A percentile compares a stretch with the other conserved stretches of the same genome.
Evolutionary conservation across 176 grass and related monocot genomes (phyloP).

Genomic region (Chrysopogon serrulatus): DNA sequence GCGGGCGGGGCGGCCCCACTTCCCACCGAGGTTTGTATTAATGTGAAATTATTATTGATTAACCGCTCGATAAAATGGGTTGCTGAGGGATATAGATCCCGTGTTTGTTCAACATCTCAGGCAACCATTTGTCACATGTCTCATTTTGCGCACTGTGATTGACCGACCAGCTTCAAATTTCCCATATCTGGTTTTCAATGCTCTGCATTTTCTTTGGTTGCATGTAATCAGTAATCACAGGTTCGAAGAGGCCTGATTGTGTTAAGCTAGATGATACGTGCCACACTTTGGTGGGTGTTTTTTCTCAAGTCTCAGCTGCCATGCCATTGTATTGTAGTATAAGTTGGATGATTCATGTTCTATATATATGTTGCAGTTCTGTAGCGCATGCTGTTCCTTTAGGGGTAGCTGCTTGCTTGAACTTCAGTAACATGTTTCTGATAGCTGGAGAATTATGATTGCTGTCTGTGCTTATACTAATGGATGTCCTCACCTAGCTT

Average conservation of each 20-base stretch:
- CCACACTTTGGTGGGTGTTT: not conserved
- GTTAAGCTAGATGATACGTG: conserved; percentile 2
- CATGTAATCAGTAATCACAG: not conserved
- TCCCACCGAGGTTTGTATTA: too few relatives aligned
- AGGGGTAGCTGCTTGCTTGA: not conserved
- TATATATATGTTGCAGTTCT: not conserved
- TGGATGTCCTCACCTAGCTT: too few relatives aligned
- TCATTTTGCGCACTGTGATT: too few relatives aligned
- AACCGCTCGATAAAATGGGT: too few relatives aligned
- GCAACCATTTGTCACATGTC: not conserved
- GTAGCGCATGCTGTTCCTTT: not conserved
- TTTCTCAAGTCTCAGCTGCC: not conserved
- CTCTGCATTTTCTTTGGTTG: conserved; percentile 16
- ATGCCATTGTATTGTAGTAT: conserved; percentile 1
- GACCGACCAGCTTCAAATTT: not conserved
- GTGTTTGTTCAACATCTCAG: too few relatives aligned
- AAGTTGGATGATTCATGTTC: conserved; percentile 14
- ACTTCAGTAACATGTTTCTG: conserved; percentile 14
- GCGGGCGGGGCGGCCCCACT: too few relatives aligned
- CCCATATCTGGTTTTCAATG: not conserved
- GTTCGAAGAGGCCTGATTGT: not conserved
- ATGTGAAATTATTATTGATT: too few relatives aligned
- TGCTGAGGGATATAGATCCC: too few relatives aligned
- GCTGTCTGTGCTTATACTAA: too few relatives aligned
- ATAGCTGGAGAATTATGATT: too few relatives aligned